Evolutionary conservation across 352 stramenopile species (phyloP).

Genomic region (Hyaloperonospora arabidopsidis): DNA sequence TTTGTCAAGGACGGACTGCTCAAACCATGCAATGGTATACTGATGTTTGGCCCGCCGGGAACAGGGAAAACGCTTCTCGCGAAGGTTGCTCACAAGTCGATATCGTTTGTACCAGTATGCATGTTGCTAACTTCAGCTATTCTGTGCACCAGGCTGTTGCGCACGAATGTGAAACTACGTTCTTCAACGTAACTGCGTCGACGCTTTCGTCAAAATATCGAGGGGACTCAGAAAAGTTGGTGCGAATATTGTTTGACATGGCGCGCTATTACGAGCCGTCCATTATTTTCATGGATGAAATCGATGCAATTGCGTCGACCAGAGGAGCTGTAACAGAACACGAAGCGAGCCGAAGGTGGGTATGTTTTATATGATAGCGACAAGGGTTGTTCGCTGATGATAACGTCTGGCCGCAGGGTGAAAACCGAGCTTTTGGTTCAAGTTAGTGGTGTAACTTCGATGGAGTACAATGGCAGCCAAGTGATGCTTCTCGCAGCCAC

Average conservation of each 20-base stretch:
- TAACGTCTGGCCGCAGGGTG: constrained; percentile 44
- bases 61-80: constrained; percentile 87
- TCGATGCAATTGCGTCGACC: constrained; percentile 88
- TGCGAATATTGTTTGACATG: constrained; percentile 97
- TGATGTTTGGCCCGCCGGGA: constrained; percentile 84
- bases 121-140: not conserved
- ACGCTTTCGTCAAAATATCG: constrained; percentile 90
- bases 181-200: constrained; percentile 95
- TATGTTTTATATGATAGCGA: not conserved
- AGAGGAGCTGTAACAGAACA: constrained; percentile 73
- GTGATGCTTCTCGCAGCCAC: constrained; percentile 93
- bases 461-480: constrained; percentile 37
- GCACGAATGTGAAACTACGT: constrained; percentile 94
- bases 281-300: constrained; percentile 99
- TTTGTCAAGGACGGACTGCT: constrained; percentile 50
- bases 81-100: constrained; percentile 32
- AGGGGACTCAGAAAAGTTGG: constrained; percentile 93
- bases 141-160: constrained; percentile 63
- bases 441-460: constrained; percentile 91
- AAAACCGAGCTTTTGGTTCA: constrained; percentile 97
- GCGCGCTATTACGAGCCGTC: constrained; percentile 94
- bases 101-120: not conserved
- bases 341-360: constrained; percentile 70
- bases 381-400: not conserved
- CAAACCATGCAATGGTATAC: constrained; percentile 73